These are phyloP conservation scores for Alternaria solani DNA, from an alignment of 2,329 filamentous ascomycete genomes.

Conservation along the genomic window DNA sequence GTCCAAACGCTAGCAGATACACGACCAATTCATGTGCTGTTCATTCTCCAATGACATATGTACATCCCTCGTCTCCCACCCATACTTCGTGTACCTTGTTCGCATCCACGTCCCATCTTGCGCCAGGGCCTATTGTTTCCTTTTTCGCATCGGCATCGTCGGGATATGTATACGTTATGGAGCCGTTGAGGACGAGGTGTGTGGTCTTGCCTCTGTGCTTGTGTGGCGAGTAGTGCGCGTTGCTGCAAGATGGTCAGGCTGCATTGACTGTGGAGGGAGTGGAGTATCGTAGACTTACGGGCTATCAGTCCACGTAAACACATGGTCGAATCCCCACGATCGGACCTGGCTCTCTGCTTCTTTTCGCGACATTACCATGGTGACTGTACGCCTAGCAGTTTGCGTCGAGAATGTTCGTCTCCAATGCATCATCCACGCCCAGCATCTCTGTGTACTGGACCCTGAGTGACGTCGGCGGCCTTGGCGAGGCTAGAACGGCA, in stretches of 20 bases:
- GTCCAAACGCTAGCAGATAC: too few species aligned
- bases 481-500: constrained; percentile 19
- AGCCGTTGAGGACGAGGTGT: constrained; percentile 71
- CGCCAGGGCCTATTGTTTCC: constrained; percentile 67
- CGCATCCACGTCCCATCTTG: constrained; percentile 72
- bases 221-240: constrained; percentile 74
- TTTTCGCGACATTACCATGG: constrained; percentile 53
- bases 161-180: constrained; percentile 73
- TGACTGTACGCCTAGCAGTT: background rate
- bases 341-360: constrained; percentile 68
- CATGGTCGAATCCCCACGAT: constrained; percentile 73
- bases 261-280: background rate
- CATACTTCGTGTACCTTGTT: constrained; percentile 72
- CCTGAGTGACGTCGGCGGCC: constrained; percentile 27
- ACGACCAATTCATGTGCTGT: background rate
- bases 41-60: constrained; percentile 69
- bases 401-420: background rate
- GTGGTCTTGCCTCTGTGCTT: constrained; percentile 71
- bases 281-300: constrained; percentile 61
- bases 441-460: constrained; percentile 11
- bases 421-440: background rate
- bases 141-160: constrained; percentile 64
- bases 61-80: constrained; percentile 71
- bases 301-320: constrained; percentile 76
- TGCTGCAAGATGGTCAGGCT: constrained; percentile 54